These are phyloP conservation scores for Scutellaria barbata DNA, from an alignment of 257 asterid species.

Conservation along the genomic window DNA sequence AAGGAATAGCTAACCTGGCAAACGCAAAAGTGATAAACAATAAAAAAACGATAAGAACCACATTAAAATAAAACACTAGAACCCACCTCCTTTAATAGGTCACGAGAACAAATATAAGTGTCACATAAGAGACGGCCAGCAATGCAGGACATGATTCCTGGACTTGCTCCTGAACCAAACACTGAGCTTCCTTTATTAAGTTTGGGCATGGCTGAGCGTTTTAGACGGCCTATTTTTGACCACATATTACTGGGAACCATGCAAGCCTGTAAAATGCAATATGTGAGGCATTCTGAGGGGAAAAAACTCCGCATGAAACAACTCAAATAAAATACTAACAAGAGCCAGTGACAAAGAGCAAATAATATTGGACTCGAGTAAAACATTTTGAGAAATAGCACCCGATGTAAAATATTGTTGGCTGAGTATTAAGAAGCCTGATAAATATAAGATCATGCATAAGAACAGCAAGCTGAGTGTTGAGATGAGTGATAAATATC, in stretches of 20 bases:
- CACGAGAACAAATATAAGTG: slow-evolving; percentile 84
- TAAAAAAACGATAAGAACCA: slow-evolving; percentile 33
- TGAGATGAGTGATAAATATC: slow-evolving; percentile 1
- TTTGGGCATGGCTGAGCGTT: slow-evolving; percentile 87
- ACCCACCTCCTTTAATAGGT: slow-evolving; percentile 86
- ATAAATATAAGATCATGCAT: not conserved
- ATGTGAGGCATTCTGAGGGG: slow-evolving; percentile 37
- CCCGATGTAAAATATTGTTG: not conserved
- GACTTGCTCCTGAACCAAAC: slow-evolving; percentile 93
- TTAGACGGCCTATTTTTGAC: slow-evolving; percentile 97
- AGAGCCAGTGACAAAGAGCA: slow-evolving; percentile 17
- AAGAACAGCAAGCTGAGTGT: not conserved
- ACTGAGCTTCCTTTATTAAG: slow-evolving; percentile 77
- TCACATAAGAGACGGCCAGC: slow-evolving; percentile 99
- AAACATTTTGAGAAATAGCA: slow-evolving; percentile 7
- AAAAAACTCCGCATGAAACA: slow-evolving; percentile 25
- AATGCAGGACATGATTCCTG: slow-evolving; percentile 85
- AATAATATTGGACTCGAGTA: slow-evolving; percentile 4
- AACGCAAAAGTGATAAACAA: slow-evolving; percentile 31
- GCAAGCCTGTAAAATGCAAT: slow-evolving; percentile 62
- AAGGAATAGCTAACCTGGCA: slow-evolving; percentile 93
- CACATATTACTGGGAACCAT: slow-evolving; percentile 77
- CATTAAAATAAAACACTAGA: slow-evolving; percentile 27
- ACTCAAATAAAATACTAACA: slow-evolving; percentile 3
- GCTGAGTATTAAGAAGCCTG: slow-evolving; percentile 16